Conservation (phyloP, 2,329 filamentous ascomycete genomes). For the Stromatinia cepivora region DNA sequence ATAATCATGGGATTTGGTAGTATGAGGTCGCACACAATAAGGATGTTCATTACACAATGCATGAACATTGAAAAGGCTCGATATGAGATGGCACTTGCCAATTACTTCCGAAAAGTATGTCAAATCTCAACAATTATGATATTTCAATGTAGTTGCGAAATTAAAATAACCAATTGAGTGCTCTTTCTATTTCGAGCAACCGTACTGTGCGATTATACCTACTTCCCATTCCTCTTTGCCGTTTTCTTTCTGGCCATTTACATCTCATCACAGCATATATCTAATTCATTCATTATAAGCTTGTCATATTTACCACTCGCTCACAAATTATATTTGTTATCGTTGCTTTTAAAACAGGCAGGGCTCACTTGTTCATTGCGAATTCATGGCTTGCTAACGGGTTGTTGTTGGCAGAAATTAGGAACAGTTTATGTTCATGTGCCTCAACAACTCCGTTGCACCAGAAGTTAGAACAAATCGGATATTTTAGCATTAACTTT, state of each 20-base stretch:
- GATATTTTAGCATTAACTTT: neutral
- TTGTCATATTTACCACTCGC: neutral
- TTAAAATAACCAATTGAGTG: neutral
- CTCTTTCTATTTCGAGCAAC: neutral
- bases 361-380: neutral
- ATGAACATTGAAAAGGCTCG: neutral
- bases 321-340: neutral
- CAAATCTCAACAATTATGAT: neutral
- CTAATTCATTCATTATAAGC: neutral
- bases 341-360: neutral
- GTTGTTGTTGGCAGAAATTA: neutral
- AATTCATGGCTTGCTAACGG: neutral
- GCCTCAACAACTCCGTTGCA: neutral
- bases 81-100: neutral
- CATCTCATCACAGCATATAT: neutral
- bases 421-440: neutral
- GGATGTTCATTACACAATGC: too few relatives aligned
- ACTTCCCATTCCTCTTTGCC: neutral
- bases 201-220: neutral
- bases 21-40: neutral
- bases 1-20: neutral
- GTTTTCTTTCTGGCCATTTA: neutral
- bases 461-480: neutral
- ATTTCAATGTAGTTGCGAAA: neutral
- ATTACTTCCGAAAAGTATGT: neutral